A percentile compares a stretch with the other conserved stretches of the same genome.
These are phyloP conservation scores for Phytomonas francai DNA, from an alignment of 208 protist genomes.

Conservation along the genomic window DNA sequence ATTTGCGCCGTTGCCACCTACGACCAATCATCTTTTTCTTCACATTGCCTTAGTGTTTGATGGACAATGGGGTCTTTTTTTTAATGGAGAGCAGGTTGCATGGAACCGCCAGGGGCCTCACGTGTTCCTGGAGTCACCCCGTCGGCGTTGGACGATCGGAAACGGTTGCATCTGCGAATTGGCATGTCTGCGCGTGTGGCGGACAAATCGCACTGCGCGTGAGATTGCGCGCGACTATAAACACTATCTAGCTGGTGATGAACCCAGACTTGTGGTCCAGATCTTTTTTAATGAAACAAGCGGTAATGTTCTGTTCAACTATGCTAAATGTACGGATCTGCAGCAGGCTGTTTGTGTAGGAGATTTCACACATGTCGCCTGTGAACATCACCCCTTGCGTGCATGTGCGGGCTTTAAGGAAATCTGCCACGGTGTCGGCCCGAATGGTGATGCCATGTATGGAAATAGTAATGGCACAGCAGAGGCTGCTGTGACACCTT, in stretches of 20 bases:
- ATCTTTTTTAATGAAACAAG: slow-evolving; percentile 76
- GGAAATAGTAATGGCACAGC: not conserved
- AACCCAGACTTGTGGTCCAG: slow-evolving; percentile 70
- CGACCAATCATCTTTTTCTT: slow-evolving; percentile 48
- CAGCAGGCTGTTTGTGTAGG: slow-evolving; percentile 54
- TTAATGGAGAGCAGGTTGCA: slow-evolving; percentile 70
- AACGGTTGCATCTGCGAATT: slow-evolving; percentile 66
- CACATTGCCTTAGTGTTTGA: slow-evolving; percentile 85
- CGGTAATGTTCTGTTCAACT: slow-evolving; percentile 84
- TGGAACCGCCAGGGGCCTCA: slow-evolving; percentile 58
- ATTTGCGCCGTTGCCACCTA: slow-evolving; percentile 53
- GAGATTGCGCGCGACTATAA: slow-evolving; percentile 73
- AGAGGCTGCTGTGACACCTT: slow-evolving; percentile 1
- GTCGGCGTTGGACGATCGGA: slow-evolving; percentile 75
- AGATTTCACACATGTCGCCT: slow-evolving; percentile 32
- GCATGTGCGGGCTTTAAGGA: slow-evolving; percentile 11
- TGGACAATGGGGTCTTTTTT: slow-evolving; percentile 76
- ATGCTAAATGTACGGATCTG: slow-evolving; percentile 21
- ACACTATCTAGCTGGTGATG: slow-evolving; percentile 51
- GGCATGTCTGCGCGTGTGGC: slow-evolving; percentile 80
- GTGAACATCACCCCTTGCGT: slow-evolving; percentile 30
- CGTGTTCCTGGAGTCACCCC: slow-evolving; percentile 61
- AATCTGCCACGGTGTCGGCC: not conserved
- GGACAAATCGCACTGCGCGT: slow-evolving; percentile 31
- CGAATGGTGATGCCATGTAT: slow-evolving; percentile 2